Conservation (phyloP, 371 early-diverging fungal genomes). For the Cokeromyces recurvatus region DNA sequence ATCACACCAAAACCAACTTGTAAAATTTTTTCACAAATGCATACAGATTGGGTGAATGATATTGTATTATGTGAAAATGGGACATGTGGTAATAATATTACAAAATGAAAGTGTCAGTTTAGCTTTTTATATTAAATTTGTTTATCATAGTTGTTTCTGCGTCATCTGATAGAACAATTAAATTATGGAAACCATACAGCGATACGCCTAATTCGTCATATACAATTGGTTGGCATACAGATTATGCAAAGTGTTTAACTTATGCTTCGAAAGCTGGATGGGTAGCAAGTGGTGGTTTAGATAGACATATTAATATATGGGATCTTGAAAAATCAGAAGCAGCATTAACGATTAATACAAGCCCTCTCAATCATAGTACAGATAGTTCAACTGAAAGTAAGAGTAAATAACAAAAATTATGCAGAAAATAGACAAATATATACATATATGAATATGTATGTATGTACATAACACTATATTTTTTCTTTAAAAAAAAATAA, state of each 20-base stretch:
- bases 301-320: slow-evolving; percentile 86
- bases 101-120: neutral
- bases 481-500: neutral
- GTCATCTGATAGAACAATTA: slow-evolving; percentile 90
- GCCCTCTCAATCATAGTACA: slow-evolving; percentile 7
- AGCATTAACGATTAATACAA: slow-evolving; percentile 23
- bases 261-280: slow-evolving; percentile 65
- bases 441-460: neutral
- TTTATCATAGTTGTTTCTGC: slow-evolving; percentile 69
- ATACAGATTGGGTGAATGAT: slow-evolving; percentile 96
- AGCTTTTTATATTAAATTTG: no score
- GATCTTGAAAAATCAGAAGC: slow-evolving; percentile 56
- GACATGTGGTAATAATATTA: slow-evolving; percentile 23
- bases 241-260: slow-evolving; percentile 80
- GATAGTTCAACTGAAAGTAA: slow-evolving; percentile 14
- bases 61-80: slow-evolving; percentile 62
- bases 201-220: slow-evolving; percentile 36
- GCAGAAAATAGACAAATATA: no score
- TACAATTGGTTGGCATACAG: slow-evolving; percentile 81
- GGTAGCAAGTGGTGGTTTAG: slow-evolving; percentile 93
- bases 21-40: slow-evolving; percentile 73
- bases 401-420: no score
- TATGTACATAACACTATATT: no score
- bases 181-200: slow-evolving; percentile 71
- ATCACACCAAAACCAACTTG: slow-evolving; percentile 50